A percentile compares a stretch with the other conserved stretches of the same genome.
Evolutionary conservation across 495 filamentous ascomycete species (phyloP).

Genomic region (Lophiotrema nucula): DNA sequence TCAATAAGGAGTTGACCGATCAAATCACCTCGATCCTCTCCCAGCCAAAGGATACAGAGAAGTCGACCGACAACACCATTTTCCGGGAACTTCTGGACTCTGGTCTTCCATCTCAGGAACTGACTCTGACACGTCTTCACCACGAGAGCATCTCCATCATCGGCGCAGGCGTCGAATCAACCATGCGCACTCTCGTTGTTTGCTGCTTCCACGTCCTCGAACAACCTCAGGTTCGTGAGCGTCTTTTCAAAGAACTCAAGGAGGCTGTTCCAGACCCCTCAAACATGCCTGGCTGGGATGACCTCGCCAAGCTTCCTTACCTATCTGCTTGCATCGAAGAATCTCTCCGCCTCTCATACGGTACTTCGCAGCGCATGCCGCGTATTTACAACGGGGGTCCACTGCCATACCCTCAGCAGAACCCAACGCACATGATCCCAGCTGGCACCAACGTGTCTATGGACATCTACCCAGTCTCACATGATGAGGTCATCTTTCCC

Average conservation of each 20-base stretch:
- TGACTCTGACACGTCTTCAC: constrained; percentile 11
- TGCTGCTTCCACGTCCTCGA: constrained; percentile 28
- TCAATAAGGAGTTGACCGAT: background rate
- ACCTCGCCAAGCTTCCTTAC: background rate
- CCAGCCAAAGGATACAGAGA: background rate
- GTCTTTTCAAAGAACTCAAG: background rate
- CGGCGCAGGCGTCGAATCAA: constrained; percentile 33
- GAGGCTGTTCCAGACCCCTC: background rate
- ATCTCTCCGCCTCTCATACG: background rate
- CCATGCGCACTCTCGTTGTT: constrained; percentile 14
- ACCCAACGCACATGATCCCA: background rate
- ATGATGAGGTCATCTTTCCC: constrained; percentile 25
- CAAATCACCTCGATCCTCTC: background rate
- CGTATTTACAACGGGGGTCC: constrained; percentile 33
- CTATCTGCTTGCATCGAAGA: background rate
- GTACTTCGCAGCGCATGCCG: background rate
- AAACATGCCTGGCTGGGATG: background rate
- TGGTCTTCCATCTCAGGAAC: constrained; percentile 18
- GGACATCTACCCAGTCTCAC: background rate
- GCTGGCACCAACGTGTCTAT: background rate
- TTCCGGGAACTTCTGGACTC: background rate
- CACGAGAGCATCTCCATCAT: constrained; percentile 30
- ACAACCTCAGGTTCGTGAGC: constrained; percentile 6
- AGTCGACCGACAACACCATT: background rate
- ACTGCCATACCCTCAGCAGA: background rate